Conservation (phyloP, 805 yeast species). For the Hanseniaspora singularis region DNA sequence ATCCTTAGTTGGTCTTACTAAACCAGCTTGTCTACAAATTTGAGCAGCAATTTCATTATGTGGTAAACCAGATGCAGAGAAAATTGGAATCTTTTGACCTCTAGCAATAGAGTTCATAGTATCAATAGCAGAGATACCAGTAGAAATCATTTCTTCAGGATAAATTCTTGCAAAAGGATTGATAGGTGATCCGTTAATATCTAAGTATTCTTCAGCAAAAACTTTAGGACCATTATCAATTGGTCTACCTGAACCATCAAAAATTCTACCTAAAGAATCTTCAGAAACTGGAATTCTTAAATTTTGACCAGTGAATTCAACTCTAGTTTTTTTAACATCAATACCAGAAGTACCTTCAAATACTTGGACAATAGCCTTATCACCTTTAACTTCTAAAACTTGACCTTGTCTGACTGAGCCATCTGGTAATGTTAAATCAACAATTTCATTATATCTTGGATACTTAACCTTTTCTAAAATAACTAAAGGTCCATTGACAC, state of each 20-base stretch:
- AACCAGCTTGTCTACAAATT: slow-evolving; percentile 98
- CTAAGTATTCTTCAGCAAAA: slow-evolving; percentile 95
- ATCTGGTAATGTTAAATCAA: slow-evolving; percentile 90
- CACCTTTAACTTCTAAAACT: slow-evolving; percentile 94
- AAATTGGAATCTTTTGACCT: slow-evolving; percentile 98
- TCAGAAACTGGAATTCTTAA: slow-evolving; percentile 90
- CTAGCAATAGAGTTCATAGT: slow-evolving; percentile 99
- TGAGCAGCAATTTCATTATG: slow-evolving; percentile 99
- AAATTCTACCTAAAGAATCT: slow-evolving; percentile 93
- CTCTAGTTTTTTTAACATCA: slow-evolving; percentile 94
- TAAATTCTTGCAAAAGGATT: slow-evolving; percentile 96
- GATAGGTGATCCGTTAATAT: slow-evolving; percentile 97
- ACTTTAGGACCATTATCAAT: slow-evolving; percentile 97
- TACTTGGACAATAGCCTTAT: slow-evolving; percentile 95
- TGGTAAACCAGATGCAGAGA: slow-evolving; percentile 98
- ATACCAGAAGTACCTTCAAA: slow-evolving; percentile 98
- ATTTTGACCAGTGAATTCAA: slow-evolving; percentile 92
- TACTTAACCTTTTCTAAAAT: slow-evolving; percentile 75
- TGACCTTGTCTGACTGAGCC: slow-evolving; percentile 93
- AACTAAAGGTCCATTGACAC: slow-evolving; percentile 97
- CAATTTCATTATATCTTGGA: slow-evolving; percentile 92
- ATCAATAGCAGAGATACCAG: slow-evolving; percentile 97
- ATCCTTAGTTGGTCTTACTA: slow-evolving; percentile 98
- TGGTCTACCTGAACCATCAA: slow-evolving; percentile 98
- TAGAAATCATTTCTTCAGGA: slow-evolving; percentile 99